phyloP scores from a whole-genome alignment of 257 asterid genomes.

The Petrea volubilis region DNA sequence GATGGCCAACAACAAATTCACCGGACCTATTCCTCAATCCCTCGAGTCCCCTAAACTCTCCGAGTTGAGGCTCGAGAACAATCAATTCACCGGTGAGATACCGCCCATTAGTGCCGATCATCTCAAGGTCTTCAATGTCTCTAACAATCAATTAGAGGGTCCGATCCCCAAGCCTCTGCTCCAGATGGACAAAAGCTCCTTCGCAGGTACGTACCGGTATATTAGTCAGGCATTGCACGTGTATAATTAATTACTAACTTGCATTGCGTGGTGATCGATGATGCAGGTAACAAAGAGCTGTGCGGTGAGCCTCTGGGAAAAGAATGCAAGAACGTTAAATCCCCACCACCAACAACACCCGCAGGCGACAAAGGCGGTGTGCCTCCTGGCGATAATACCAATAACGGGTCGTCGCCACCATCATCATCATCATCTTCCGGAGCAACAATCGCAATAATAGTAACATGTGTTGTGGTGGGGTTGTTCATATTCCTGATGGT shows the following conservation, averaged over 20 bases:
- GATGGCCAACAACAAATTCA: constrained; percentile 61
- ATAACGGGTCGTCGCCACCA: constrained; percentile 16
- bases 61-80: constrained; percentile 72
- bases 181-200: constrained; percentile 53
- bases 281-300: constrained; percentile 68
- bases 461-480: constrained; percentile 29
- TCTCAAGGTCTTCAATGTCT: constrained; percentile 57
- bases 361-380: neutral
- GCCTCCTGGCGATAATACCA: neutral
- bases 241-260: no score
- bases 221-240: no score
- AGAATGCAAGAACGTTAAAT: constrained; percentile 35
- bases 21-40: constrained; percentile 71
- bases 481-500: constrained; percentile 36
- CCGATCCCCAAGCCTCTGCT: constrained; percentile 57
- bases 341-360: constrained; percentile 32
- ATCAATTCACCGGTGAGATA: constrained; percentile 63
- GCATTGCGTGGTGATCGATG: neutral
- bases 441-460: constrained; percentile 18
- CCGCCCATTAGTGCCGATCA: constrained; percentile 51
- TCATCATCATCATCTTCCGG: no score
- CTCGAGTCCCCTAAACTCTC: constrained; percentile 69
- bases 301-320: constrained; percentile 69
- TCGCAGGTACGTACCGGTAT: constrained; percentile 38
- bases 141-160: constrained; percentile 79